Base-by-base conservation (phyloP, 2,329 filamentous ascomycete species). In the Macrophomina tecta region DNA sequence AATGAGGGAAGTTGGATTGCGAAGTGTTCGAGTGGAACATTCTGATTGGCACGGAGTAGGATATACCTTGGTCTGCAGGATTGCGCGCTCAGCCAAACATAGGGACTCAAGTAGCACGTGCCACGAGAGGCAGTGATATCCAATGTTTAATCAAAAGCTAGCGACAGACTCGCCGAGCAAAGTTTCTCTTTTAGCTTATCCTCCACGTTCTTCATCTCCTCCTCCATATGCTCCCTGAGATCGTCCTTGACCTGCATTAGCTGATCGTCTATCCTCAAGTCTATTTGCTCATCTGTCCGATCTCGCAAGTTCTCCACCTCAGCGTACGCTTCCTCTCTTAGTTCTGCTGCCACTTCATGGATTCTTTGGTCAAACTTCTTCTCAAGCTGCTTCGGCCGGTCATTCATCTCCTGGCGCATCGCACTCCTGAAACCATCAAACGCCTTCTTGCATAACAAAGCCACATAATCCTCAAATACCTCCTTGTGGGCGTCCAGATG, bases 121-220 rank as follows among this genome's bases (percentile, higher is more conserved):
- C 23, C 23, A 3, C 23, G 23, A 23, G 23, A 23, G 23, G 23
- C 23, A 23, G 23, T 23, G 23, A 23, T 23, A 23, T 23, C 23
- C 23, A 23, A 23, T 23, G 23, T 3, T 23, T 23, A 23, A 56
- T 30, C 28, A 36, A 48, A 60, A 60, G 23, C 12, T 23, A 60
- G 30, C 16, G 40, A 34, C 8, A 60, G 5, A 12, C 9, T 48
- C 2, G 56, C 56, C 23, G 40, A 46, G 28, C 56, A 60, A 2
- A 62, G 14, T 7, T n/a, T 36, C 16, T 62, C 61, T 45, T 32
- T 64, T 4, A 64, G 7, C 36, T 9, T 64, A n/a, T 64, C 61
- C 4, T 64, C 61, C 11, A 64, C 61, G 2, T 36, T 14, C 36
- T 30, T 30, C 61, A 64, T 18, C 48, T 64, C 61, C n/a, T 64